Evolutionary conservation across 192 early-diverging fungal genomes (phyloP).

Genomic region (Oehlia diaphana): DNA sequence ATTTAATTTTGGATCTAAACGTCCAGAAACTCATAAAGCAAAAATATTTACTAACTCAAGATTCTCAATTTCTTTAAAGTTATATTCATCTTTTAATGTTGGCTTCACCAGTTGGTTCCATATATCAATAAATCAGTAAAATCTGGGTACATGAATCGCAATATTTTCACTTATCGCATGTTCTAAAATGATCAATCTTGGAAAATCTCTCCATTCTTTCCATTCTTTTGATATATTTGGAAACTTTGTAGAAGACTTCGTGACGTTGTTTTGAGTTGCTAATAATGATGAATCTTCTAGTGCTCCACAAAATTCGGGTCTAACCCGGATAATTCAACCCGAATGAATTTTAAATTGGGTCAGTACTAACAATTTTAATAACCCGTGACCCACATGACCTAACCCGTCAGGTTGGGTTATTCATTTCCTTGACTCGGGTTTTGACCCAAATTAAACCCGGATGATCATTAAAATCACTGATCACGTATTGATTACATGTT

Average conservation of each 20-base stretch:
- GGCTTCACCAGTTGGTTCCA: conserved; percentile 7
- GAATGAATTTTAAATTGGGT: no score
- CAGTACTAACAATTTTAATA: no score
- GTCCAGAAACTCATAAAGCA: not conserved
- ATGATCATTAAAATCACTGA: no score
- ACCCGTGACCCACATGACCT: no score
- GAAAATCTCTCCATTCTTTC: conserved; percentile 13
- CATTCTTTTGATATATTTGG: not conserved
- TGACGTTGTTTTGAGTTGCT: not conserved
- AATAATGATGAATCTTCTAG: no score
- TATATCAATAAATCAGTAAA: conserved; percentile 26
- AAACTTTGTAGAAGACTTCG: not conserved
- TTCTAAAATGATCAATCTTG: conserved; percentile 23
- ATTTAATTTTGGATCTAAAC: no score
- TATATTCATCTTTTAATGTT: not conserved
- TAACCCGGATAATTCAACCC: no score
- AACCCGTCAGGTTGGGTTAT: no score
- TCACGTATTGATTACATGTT: no score
- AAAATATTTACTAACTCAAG: conserved; percentile 6
- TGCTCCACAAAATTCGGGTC: no score
- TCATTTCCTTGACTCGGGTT: no score
- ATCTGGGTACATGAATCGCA: conserved; percentile 29
- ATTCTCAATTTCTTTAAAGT: not conserved
- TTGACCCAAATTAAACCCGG: no score
- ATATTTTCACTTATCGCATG: conserved; percentile 28